A percentile compares a stretch with the other conserved stretches of the same genome.
phyloP scores from a whole-genome alignment of 352 stramenopile species.

The Pythium sukuiense region DNA sequence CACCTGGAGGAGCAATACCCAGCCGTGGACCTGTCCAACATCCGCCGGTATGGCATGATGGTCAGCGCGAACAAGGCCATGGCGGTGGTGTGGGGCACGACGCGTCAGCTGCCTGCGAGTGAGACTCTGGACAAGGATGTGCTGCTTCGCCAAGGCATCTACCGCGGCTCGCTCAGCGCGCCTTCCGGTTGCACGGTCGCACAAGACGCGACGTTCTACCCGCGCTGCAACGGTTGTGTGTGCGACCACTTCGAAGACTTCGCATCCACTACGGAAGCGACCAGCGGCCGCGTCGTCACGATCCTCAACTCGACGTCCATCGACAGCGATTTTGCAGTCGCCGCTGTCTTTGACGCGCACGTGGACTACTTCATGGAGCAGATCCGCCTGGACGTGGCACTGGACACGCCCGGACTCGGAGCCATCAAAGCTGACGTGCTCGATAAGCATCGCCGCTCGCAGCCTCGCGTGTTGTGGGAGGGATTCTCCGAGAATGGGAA shows the following conservation, averaged over 20 bases:
- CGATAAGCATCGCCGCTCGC: background rate
- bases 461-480: constrained; percentile 11
- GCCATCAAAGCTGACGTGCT: constrained; percentile 9
- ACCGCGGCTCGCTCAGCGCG: constrained; percentile 7
- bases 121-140: constrained; percentile 9
- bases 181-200: constrained; percentile 7
- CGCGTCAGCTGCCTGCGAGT: constrained; percentile 1
- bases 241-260: constrained; percentile 19
- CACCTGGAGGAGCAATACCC: constrained; percentile 15
- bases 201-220: constrained; percentile 11
- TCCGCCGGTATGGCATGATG: constrained; percentile 12
- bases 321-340: constrained; percentile 6
- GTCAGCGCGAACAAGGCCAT: constrained; percentile 12
- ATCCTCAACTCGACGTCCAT: constrained; percentile 15
- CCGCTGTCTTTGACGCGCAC: constrained; percentile 10
- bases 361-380: constrained; percentile 20
- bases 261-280: background rate
- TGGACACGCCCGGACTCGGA: constrained; percentile 1
- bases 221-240: constrained; percentile 9
- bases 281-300: constrained; percentile 3
- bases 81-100: constrained; percentile 11
- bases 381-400: constrained; percentile 7
- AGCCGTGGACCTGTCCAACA: constrained; percentile 7
- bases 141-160: constrained; percentile 20
- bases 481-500: constrained; percentile 20